These are phyloP conservation scores for Leccinum huronense DNA, from an alignment of 1,284 basidiomycete genomes.

Conservation along the genomic window DNA sequence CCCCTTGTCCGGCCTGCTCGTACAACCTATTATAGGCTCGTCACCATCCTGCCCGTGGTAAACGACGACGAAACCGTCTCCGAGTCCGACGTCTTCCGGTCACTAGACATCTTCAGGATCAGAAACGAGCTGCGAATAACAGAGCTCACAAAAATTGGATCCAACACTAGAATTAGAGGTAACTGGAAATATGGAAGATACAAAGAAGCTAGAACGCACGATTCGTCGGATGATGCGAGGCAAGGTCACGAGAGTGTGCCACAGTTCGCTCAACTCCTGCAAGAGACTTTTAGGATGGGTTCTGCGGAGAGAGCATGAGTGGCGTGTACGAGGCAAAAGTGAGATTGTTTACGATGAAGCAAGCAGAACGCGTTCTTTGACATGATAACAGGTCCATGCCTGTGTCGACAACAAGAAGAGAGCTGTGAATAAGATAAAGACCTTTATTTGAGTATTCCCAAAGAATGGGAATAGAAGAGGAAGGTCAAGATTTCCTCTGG, in stretches of 20 bases:
- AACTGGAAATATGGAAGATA: constrained; percentile 10
- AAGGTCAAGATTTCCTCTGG: constrained; percentile 73
- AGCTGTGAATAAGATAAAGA: constrained; percentile 60
- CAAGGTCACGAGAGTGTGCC: constrained; percentile 64
- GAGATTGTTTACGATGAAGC: constrained; percentile 38
- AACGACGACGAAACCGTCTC: too few species aligned
- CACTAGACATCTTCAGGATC: constrained; percentile 42
- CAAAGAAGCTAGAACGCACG: constrained; percentile 45
- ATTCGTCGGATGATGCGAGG: constrained; percentile 79
- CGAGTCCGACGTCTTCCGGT: too few species aligned
- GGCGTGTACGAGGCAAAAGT: constrained; percentile 8
- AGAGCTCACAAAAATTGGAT: constrained; percentile 84
- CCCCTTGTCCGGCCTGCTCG: constrained; percentile 86
- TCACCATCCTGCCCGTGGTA: background rate
- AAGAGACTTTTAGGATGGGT: constrained; percentile 41
- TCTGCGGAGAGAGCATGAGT: constrained; percentile 18
- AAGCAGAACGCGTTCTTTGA: constrained; percentile 77
- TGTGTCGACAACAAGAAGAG: constrained; percentile 55
- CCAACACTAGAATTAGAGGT: constrained; percentile 48
- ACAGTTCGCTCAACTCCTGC: constrained; percentile 62
- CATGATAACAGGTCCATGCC: constrained; percentile 57
- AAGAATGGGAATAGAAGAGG: constrained; percentile 64
- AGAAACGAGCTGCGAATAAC: background rate
- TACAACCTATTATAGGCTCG: constrained; percentile 85
- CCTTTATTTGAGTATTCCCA: constrained; percentile 77